phyloP scores from a whole-genome alignment of 208 protist species.

The Trypanosoma lewisi region DNA sequence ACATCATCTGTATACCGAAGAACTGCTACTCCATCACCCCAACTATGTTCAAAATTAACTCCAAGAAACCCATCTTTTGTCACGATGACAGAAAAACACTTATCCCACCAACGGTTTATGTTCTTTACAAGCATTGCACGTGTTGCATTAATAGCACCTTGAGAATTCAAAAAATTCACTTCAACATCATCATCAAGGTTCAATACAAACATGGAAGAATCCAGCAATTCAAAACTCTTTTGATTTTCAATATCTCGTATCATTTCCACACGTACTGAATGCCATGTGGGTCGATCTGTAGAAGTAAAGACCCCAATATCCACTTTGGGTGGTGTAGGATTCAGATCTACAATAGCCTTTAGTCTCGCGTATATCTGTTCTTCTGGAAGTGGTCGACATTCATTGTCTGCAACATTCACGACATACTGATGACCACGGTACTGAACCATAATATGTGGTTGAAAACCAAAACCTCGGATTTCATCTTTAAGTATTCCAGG shows the following conservation, averaged over 20 bases:
- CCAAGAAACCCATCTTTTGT: constrained; percentile 43
- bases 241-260: constrained; percentile 56
- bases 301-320: constrained; percentile 69
- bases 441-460: constrained; percentile 73
- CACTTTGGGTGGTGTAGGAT: constrained; percentile 28
- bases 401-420: constrained; percentile 67
- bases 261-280: constrained; percentile 45
- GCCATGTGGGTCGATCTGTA: constrained; percentile 69
- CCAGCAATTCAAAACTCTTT: constrained; percentile 56
- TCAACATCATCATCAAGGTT: constrained; percentile 66
- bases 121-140: constrained; percentile 32
- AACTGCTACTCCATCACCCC: constrained; percentile 67
- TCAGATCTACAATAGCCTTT: constrained; percentile 46
- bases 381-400: constrained; percentile 59
- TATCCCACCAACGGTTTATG: constrained; percentile 88
- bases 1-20: constrained; percentile 73
- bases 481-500: constrained; percentile 82
- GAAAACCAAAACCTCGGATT: constrained; percentile 57
- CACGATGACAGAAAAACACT: constrained; percentile 81
- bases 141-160: constrained; percentile 29
- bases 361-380: constrained; percentile 82
- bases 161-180: constrained; percentile 36
- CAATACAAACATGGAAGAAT: constrained; percentile 83
- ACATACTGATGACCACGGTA: constrained; percentile 71
- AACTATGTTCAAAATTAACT: constrained; percentile 78